These are phyloP conservation scores for Delphinella strobiligena DNA, from an alignment of 2,329 filamentous ascomycete species.

Conservation along the genomic window DNA sequence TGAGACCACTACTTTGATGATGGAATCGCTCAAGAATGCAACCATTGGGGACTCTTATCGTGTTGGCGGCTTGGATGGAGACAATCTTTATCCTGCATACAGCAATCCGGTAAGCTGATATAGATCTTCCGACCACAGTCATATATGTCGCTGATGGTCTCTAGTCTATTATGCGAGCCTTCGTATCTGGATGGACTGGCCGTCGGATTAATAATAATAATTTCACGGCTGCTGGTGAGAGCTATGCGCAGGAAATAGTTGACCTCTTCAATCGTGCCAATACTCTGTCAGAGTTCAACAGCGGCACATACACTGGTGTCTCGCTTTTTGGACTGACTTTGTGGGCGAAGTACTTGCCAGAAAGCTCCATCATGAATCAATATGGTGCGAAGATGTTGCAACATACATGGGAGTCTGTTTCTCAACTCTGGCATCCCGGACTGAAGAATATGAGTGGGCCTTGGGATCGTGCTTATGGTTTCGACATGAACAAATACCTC, in stretches of 20 bases:
- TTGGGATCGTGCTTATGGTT: constrained; percentile 53
- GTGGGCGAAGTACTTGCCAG: constrained; percentile 47
- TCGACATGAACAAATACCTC: constrained; percentile 51
- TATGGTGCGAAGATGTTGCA: constrained; percentile 41
- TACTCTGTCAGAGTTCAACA: constrained; percentile 52
- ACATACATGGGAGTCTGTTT: constrained; percentile 41
- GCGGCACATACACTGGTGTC: constrained; percentile 51
- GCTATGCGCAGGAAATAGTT: constrained; percentile 43
- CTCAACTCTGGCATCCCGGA: constrained; percentile 44
- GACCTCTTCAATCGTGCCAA: constrained; percentile 43
- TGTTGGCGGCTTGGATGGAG: constrained; percentile 45
- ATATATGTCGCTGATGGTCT: constrained; percentile 46
- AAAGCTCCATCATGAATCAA: constrained; percentile 40
- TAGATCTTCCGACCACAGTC: not conserved
- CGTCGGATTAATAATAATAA: constrained; percentile 42
- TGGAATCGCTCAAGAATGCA: constrained; percentile 42
- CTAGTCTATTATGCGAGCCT: constrained; percentile 50
- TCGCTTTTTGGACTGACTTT: constrained; percentile 47
- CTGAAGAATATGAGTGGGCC: constrained; percentile 51
- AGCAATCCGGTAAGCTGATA: not conserved
- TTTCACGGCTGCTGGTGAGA: constrained; percentile 46
- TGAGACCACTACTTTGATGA: constrained; percentile 31
- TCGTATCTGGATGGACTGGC: constrained; percentile 48
- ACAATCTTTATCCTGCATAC: constrained; percentile 47
- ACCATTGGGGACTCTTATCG: constrained; percentile 50